phyloP scores from a whole-genome alignment of 1,284 basidiomycete species.

The Leucocoprinus gongylophorus region DNA sequence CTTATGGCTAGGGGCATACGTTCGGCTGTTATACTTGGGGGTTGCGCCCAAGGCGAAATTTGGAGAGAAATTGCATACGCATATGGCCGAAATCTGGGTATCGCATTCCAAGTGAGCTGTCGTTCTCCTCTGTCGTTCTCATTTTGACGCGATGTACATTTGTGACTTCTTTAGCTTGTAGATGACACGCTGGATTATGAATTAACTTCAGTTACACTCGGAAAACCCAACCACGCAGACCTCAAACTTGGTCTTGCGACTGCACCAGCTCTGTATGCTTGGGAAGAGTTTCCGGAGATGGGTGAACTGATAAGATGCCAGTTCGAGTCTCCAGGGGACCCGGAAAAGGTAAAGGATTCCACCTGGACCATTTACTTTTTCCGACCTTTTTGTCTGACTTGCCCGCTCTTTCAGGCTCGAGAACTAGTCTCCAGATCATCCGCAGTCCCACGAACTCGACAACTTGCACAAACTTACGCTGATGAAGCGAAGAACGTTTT shows the following conservation, averaged over 20 bases:
- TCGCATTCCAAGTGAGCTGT: too few relatives aligned
- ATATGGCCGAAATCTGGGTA: too few relatives aligned
- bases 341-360: conserved; percentile 59
- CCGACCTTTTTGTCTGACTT: neutral
- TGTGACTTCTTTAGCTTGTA: conserved; percentile 57
- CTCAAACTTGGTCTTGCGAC: conserved; percentile 89
- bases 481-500: conserved; percentile 72
- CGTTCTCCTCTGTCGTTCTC: conserved; percentile 60
- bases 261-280: conserved; percentile 91
- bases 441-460: conserved; percentile 77
- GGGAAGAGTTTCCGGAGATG: conserved; percentile 87
- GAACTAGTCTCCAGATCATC: conserved; percentile 72
- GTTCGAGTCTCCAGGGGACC: conserved; percentile 84
- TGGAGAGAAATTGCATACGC: too few relatives aligned
- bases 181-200: too few relatives aligned
- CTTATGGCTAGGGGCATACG: conserved; percentile 93
- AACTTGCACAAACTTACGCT: conserved; percentile 72
- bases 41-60: conserved; percentile 84
- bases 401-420: conserved; percentile 51
- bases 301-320: conserved; percentile 82
- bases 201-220: conserved; percentile 54
- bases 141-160: neutral
- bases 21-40: conserved; percentile 86
- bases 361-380: neutral
- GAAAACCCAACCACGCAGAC: conserved; percentile 43